Conservation (phyloP, 108 stramenopile species). For the Skeletonema potamos region DNA sequence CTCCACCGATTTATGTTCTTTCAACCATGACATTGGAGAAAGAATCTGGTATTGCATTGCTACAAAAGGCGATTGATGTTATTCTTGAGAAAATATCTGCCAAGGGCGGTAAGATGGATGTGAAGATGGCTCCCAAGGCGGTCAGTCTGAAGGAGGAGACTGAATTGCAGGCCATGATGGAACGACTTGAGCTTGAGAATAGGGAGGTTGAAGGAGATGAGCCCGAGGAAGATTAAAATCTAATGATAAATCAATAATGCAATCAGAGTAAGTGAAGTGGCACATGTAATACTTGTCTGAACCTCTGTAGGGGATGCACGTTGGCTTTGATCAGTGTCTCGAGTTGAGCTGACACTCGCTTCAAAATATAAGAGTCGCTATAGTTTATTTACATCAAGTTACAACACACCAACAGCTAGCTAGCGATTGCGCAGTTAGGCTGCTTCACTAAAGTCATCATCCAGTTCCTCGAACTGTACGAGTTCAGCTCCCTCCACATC, state of each 20-base stretch:
- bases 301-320: too few relatives aligned
- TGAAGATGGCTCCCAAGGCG: constrained; percentile 98
- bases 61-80: constrained; percentile 88
- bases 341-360: too few relatives aligned
- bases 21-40: constrained; percentile 96
- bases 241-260: neutral
- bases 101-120: constrained; percentile 96
- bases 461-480: constrained; percentile 52
- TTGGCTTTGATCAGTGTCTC: too few relatives aligned
- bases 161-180: constrained; percentile 97
- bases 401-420: neutral
- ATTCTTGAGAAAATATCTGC: constrained; percentile 82
- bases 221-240: constrained; percentile 81
- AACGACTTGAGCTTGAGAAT: constrained; percentile 93
- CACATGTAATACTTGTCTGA: neutral
- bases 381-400: neutral
- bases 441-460: constrained; percentile 62
- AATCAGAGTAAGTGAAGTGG: neutral
- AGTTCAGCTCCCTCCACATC: constrained; percentile 57
- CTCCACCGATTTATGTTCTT: constrained; percentile 97
- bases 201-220: constrained; percentile 97
- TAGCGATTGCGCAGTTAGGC: constrained; percentile 34
- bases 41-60: constrained; percentile 89
- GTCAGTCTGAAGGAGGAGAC: constrained; percentile 97
- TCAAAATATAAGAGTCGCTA: neutral